Base-by-base conservation (phyloP, 2,329 filamentous ascomycete species). In the Ceratocystis lukuohia region DNA sequence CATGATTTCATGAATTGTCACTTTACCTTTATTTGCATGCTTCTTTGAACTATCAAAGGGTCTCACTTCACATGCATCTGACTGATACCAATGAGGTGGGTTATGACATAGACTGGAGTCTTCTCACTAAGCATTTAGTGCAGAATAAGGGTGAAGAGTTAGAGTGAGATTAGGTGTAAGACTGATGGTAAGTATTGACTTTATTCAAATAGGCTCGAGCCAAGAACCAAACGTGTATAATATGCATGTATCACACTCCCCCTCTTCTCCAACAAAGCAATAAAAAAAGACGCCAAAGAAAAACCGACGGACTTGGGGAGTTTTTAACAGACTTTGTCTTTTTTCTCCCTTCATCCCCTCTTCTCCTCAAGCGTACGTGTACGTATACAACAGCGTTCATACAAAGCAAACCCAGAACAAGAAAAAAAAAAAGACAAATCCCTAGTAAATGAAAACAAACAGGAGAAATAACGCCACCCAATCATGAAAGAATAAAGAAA, bases 341-440 rank as follows among this genome's bases (percentile, higher is more conserved):
- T 37, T 37, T 37, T 12, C 7, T 12, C 33, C 33, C 33, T 10
- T 37, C 33, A 10, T 8, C 33, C 10, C 45, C 37, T 45, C 37
- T 30, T 8, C 46, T 25, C 20, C 25, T 15, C n/a, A 10, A 53
- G 48, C 20, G 20, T 53, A 53, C 25, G 48, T 53, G 20, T 53
- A 53, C 48, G 33, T 37, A 37, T 37, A 37, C 33, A 37, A 10
- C 33, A 10, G 20, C 48, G 20, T 53, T 53, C 48, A 53, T 53
- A 56, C 61, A 30, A 41, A 20, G 33, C 33, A 37, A 37, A 10
- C 10, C 33, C 33, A 37, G 10, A 12, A 37, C 33, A 63, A 62
- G 61, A 48, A 66, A 62, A 65, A 48, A 67, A 45, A 28, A 61
- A 61, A 63, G 22, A 63, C 41, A 44, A 41, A 67, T 25, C 30